phyloP scores from a whole-genome alignment of 1,139 yeast species.

The Meyerozyma athensensis region DNA sequence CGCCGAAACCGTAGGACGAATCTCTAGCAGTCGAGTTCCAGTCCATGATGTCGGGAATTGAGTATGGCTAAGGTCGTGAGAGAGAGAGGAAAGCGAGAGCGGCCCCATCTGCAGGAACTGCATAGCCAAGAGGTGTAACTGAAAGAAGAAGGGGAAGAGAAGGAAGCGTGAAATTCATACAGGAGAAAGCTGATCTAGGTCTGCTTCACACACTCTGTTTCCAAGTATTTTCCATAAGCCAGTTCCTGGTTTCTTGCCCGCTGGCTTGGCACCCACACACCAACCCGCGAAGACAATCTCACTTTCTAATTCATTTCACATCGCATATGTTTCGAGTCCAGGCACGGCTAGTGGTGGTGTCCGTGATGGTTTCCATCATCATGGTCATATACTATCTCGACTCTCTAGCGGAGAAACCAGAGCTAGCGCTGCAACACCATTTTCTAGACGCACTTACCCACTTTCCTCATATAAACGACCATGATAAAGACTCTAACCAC shows the following conservation, averaged over 20 bases:
- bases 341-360: constrained; percentile 14
- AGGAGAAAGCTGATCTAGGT: no score
- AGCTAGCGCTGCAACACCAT: constrained; percentile 5
- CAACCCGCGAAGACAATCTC: no score
- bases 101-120: background rate
- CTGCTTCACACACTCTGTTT: no score
- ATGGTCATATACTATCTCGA: constrained; percentile 11
- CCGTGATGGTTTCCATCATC: constrained; percentile 13
- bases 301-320: no score
- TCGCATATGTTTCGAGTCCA: background rate
- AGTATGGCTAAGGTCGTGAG: background rate
- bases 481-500: background rate
- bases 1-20: background rate
- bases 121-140: no score
- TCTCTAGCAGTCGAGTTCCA: background rate
- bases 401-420: background rate
- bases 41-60: background rate
- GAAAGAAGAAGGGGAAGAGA: no score
- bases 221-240: no score
- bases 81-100: background rate
- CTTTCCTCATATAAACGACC: constrained; percentile 7
- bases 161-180: no score
- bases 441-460: constrained; percentile 20
- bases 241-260: no score
- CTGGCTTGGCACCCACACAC: no score